These are phyloP conservation scores for Quercus ilex DNA, from an alignment of 306 rosid species.

Conservation along the genomic window DNA sequence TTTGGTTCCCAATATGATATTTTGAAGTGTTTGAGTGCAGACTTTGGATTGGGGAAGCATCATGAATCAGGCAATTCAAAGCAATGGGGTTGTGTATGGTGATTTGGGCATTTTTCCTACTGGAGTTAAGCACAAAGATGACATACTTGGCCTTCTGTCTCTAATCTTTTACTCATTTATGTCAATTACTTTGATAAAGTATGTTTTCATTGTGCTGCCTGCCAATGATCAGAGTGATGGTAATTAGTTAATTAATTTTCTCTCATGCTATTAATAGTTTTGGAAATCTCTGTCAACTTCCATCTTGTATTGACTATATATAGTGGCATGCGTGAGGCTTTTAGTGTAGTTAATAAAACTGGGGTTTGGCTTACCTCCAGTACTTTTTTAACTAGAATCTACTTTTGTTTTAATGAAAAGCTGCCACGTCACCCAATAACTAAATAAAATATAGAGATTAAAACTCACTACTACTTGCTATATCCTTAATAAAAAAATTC, in stretches of 20 bases:
- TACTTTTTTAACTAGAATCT: no score
- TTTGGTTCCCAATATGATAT: no score
- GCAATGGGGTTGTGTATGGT: slow-evolving; percentile 27
- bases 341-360: no score
- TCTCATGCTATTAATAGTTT: no score
- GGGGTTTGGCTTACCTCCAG: no score
- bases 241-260: neutral
- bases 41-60: neutral
- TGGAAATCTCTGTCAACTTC: no score
- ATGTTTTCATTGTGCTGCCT: slow-evolving; percentile 24
- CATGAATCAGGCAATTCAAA: slow-evolving; percentile 18
- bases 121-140: slow-evolving; percentile 20
- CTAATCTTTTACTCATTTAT: slow-evolving; percentile 23
- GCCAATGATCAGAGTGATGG: slow-evolving; percentile 34
- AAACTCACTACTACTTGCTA: no score
- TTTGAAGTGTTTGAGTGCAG: neutral
- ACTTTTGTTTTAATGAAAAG: no score
- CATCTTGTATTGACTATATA: no score
- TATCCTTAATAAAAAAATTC: no score
- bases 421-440: fast-evolving
- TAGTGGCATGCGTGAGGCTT: no score
- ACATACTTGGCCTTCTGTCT: slow-evolving; percentile 17
- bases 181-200: slow-evolving; percentile 20
- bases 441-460: no score
- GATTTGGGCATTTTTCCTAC: slow-evolving; percentile 19